Base-by-base conservation (phyloP, 1,139 yeast species). In the Sugiyamaella novakii region DNA sequence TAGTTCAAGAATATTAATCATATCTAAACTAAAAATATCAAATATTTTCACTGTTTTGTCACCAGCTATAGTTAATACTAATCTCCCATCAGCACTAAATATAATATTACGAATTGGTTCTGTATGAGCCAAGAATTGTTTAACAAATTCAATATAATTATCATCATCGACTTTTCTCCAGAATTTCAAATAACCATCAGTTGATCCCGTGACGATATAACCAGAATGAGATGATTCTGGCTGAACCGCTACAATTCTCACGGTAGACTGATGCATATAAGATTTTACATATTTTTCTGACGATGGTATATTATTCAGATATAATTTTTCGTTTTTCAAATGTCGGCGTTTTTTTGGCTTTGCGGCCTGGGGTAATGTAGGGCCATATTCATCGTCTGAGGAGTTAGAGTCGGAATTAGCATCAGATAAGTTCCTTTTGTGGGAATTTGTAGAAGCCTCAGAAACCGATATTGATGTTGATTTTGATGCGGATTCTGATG, bases 131-230 rank as follows among this genome's bases (percentile, higher is more conserved):
- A 55, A 50, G 54, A 58, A 74, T 53, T 71, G 72, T 54, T 70
- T 72, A 30, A 74, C 65, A 51, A 72, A 66, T 47, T 67, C 72
- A 28, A 75, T 54, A 28, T 63, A 65, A 8, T 46, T 54, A 21
- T 52, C 54, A 12, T 41, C 35, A 27, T 30, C 35, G 12, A 50
- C 37, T 35, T 55, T 51, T 12, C 44, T 62, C 79, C 79, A 75
- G 56, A 75, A 71, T 55, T 72, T 74, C 40, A 76, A 59, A 17
- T 59, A 52, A 1, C 79, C 79, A 47, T 73, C 76, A 21, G 42
- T 53, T n/a, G 73, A 68, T 1, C 75, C 73, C 0, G 74, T 63
- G 8, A 70, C 62, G 2, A 74, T 50, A 34, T 68, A 56, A 19
- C 59, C 59, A 28, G 39, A 51, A 37, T 14, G 53, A 11, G 33